A percentile compares a stretch with the other conserved stretches of the same genome.
Conservation (phyloP, 306 rosid species). For the Alnus glutinosa region DNA sequence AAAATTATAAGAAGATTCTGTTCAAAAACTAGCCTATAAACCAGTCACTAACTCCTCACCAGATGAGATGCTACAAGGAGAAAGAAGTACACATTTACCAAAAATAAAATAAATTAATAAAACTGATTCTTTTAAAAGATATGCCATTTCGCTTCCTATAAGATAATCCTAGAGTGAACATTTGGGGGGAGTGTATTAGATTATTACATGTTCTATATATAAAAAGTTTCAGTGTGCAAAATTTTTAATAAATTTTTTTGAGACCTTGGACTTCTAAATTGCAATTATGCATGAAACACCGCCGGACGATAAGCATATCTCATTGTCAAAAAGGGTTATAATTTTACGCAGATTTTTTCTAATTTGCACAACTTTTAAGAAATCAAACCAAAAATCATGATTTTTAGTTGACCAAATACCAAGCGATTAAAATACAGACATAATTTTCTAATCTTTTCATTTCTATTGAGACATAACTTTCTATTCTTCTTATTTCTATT, state of each 20-base stretch:
- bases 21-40: background rate
- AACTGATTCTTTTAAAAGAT: background rate
- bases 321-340: background rate
- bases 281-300: background rate
- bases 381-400: background rate
- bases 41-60: background rate
- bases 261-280: background rate
- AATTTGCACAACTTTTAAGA: background rate
- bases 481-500: background rate
- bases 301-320: background rate
- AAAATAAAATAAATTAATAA: background rate
- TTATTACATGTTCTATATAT: background rate
- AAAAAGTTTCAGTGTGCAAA: background rate
- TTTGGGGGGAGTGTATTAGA: background rate
- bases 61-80: background rate
- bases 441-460: no score
- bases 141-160: background rate
- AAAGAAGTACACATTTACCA: background rate
- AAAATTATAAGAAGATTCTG: background rate
- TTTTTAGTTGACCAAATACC: background rate
- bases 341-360: background rate
- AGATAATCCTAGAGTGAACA: background rate
- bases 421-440: background rate
- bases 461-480: background rate
- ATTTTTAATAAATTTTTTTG: background rate